A percentile compares a stretch with the other conserved stretches of the same genome.
Conservation (phyloP, 1,139 yeast species). For the Suzukiozyma palmioleophila region DNA sequence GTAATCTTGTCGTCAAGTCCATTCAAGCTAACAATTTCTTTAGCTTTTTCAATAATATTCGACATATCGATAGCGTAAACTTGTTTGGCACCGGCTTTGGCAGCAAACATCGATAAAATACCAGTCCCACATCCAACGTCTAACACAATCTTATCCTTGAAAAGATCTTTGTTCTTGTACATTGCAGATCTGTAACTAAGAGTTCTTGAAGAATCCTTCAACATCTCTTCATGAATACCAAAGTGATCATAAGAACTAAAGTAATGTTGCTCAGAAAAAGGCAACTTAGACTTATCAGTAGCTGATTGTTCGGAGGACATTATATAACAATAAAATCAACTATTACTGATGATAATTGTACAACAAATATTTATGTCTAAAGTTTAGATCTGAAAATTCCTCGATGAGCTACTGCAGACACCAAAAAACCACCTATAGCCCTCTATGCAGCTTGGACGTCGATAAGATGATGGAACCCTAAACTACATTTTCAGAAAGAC, state of each 20-base stretch:
- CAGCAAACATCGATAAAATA: constrained; percentile 96
- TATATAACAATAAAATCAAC: neutral
- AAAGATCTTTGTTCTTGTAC: constrained; percentile 81
- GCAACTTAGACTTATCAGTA: constrained; percentile 50
- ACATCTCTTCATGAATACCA: constrained; percentile 98
- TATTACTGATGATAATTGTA: neutral
- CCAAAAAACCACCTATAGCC: too few relatives aligned
- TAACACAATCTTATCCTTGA: constrained; percentile 90
- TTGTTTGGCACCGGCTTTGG: constrained; percentile 94
- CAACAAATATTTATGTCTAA: neutral
- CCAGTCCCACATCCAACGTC: constrained; percentile 99
- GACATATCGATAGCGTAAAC: constrained; percentile 98
- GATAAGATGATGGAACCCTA: too few relatives aligned
- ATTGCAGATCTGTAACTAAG: constrained; percentile 90
- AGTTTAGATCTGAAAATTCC: neutral
- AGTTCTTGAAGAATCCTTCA: constrained; percentile 92
- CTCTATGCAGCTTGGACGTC: too few relatives aligned
- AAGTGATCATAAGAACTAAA: constrained; percentile 94
- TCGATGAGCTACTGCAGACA: constrained; percentile 1
- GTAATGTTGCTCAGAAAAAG: constrained; percentile 82
- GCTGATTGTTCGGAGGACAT: constrained; percentile 25
- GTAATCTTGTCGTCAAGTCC: constrained; percentile 89
- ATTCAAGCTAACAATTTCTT: constrained; percentile 75
- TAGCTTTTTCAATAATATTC: constrained; percentile 91
- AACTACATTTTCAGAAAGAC: too few relatives aligned